Evolutionary conservation across 1,284 basidiomycete genomes (phyloP), one percentile per base, ranked within the genome.

Genomic region (Singerocomus inundabilis): DNA sequence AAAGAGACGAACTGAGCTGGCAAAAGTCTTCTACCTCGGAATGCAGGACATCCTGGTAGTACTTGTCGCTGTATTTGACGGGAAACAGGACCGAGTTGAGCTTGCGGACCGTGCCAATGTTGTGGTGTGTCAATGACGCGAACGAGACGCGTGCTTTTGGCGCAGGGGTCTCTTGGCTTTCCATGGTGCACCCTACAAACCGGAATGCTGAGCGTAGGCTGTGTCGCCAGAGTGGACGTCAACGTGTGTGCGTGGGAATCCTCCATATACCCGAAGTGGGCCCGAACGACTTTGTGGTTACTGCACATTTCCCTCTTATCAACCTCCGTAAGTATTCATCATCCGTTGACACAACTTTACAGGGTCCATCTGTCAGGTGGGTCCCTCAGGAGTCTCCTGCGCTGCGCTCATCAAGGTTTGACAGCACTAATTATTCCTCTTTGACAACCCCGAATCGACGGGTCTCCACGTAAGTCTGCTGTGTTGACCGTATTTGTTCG

Each of bases 1-100:
- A 52, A 57, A n/a, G 44, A 29, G 44, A 71, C 74, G 68, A 70
- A 77, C 88, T 77, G 58, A 91, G 83, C 70, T 89, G 84, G 71
- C 89, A 91, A 67, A 88, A 91, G 32, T 84, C 79, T 61, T 91
- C 88, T 18, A 83, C 74, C 49, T 90, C 85, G 15, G 85, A 79
- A 41, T 74, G 72, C 47, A 88, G 66, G 55, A 91, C 81, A 64
- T 86, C 85, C 58, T 77, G 71, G 68, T 91, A 91, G 72, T 91
- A 91, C 68, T 84, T 85, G 58, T 89, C 85, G 69, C 84, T 85
- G 64, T 91, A 91, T 63, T 81, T 85, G 67, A 91, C 85, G 24
- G 88, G 88, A 63, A 90, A 90, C 32, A 90, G 74, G 30, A 88
- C 87, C 3, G 84, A 81, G 62, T 91, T 89, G 39, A 91, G 75